Conservation (phyloP, 306 rosid species). For the Betula pendula region DNA sequence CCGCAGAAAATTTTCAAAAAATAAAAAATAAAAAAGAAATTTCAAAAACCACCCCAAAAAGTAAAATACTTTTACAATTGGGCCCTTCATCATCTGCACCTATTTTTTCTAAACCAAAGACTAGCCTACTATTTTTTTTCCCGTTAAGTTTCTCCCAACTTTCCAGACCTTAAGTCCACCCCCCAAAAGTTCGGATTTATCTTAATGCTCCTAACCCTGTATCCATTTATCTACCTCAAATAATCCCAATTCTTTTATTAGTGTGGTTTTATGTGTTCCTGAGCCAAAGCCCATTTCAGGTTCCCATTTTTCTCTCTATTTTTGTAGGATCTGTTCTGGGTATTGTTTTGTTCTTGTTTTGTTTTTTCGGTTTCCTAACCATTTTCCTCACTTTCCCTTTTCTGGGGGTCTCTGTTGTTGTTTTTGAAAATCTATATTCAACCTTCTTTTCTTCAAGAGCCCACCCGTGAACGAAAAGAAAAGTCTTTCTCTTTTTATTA, state of each 20-base stretch:
- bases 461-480: slow-evolving; percentile 18
- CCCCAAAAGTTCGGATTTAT: slow-evolving; percentile 7
- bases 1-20: not conserved
- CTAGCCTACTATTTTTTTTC: slow-evolving; percentile 23
- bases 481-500: not conserved
- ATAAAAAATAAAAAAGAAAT: no score
- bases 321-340: slow-evolving; percentile 31
- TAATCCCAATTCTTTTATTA: slow-evolving; percentile 21
- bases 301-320: slow-evolving; percentile 20
- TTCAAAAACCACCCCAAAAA: no score
- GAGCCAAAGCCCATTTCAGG: slow-evolving; percentile 32
- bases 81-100: slow-evolving; percentile 10
- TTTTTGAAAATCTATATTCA: slow-evolving; percentile 23
- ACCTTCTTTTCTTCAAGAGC: slow-evolving; percentile 15
- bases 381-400: not conserved
- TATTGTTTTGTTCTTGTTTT: not conserved
- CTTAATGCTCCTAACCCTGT: slow-evolving; percentile 12
- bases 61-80: not conserved
- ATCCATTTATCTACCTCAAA: not conserved
- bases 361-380: not conserved
- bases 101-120: not conserved
- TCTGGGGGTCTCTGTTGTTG: slow-evolving; percentile 17
- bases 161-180: not conserved
- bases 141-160: not conserved
- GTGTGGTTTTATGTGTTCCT: slow-evolving; percentile 12